Conservation (phyloP, 495 filamentous ascomycete species). For the Parmelia sp. region DNA sequence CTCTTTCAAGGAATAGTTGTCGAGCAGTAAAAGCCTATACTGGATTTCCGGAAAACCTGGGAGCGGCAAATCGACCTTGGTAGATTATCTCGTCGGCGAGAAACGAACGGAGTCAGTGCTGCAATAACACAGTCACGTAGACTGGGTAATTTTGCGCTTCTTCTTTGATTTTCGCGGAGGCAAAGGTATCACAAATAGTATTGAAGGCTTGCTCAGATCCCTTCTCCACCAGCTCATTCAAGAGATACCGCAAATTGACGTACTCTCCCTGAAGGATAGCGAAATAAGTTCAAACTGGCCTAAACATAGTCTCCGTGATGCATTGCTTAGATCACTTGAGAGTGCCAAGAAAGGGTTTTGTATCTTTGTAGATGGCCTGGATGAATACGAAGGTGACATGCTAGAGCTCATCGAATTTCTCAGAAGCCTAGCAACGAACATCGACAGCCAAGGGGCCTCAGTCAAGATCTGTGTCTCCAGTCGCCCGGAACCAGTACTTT, state of each 20-base stretch:
- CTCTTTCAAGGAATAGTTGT: background rate
- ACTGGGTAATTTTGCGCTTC: background rate
- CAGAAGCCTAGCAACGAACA: background rate
- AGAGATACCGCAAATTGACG: background rate
- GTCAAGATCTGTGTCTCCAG: conserved; percentile 1
- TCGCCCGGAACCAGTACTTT: conserved; percentile 3
- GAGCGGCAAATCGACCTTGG: background rate
- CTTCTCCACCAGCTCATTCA: background rate
- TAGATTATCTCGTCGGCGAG: background rate
- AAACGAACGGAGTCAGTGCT: background rate
- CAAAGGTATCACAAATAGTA: background rate
- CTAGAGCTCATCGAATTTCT: conserved; percentile 5
- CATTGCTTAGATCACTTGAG: background rate
- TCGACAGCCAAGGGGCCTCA: background rate
- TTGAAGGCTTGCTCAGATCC: background rate
- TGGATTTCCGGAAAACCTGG: conserved; percentile 1
- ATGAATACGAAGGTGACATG: background rate
- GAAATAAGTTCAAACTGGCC: background rate
- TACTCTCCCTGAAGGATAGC: background rate
- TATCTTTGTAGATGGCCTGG: background rate
- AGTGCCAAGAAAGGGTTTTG: background rate
- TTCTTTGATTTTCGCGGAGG: conserved; percentile 8
- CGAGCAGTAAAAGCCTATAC: background rate
- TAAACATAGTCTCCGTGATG: conserved; percentile 3
- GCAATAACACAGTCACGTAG: background rate